A percentile compares a stretch with the other conserved stretches of the same genome.
phyloP scores from a whole-genome alignment of 495 filamentous ascomycete species.

The Neurospora discreta region DNA sequence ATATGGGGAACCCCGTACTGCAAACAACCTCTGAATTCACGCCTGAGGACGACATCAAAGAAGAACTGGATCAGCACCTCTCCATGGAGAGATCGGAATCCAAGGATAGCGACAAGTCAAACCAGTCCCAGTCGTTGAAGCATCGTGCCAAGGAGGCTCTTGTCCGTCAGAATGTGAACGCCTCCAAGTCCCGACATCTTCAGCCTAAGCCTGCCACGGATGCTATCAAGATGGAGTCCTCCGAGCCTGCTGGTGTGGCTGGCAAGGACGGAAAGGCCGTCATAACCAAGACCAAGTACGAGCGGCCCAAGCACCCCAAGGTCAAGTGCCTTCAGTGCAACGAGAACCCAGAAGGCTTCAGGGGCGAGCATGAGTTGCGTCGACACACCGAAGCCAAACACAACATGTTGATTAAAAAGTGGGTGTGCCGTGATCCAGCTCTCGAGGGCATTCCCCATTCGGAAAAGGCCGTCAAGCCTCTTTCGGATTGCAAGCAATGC shows the following conservation, averaged over 20 bases:
- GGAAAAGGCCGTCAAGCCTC: constrained; percentile 45
- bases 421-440: constrained; percentile 49
- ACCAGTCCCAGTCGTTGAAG: constrained; percentile 28
- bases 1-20: constrained; percentile 28
- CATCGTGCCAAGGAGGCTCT: constrained; percentile 33
- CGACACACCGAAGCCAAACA: constrained; percentile 80
- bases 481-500: constrained; percentile 85
- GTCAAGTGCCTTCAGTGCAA: constrained; percentile 65
- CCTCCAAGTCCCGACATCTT: constrained; percentile 19
- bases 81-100: constrained; percentile 36
- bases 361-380: constrained; percentile 86
- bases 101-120: constrained; percentile 32
- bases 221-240: constrained; percentile 7
- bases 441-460: constrained; percentile 22
- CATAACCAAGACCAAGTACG: constrained; percentile 59
- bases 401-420: constrained; percentile 61
- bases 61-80: constrained; percentile 11
- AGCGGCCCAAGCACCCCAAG: constrained; percentile 66
- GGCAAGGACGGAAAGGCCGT: constrained; percentile 35
- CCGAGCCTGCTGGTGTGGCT: constrained; percentile 7
- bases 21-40: constrained; percentile 15
- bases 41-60: constrained; percentile 2
- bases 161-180: constrained; percentile 23
- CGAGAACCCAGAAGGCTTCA: constrained; percentile 74
- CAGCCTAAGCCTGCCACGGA: constrained; percentile 29